Base-by-base conservation (phyloP, 192 early-diverging fungal genomes). In the Backusella psychrophila region DNA sequence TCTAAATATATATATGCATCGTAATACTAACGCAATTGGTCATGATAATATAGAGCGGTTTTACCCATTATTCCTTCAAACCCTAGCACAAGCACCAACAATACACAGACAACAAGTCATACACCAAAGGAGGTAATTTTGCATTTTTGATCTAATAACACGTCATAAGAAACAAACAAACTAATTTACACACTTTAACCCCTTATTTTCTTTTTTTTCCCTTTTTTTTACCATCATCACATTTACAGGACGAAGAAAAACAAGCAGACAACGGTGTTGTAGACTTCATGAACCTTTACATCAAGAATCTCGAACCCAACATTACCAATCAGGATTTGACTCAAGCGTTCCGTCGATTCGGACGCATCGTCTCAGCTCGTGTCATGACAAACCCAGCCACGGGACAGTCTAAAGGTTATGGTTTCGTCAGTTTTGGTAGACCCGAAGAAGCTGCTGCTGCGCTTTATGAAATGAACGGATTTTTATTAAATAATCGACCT, bases 321-420 rank as follows among this genome's bases (percentile, higher is more conserved):
- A 96, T 97, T 76, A 95, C 95, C 86, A 95, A 94, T 87, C 91
- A 94, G 83, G 95, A 96, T 70, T 90, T 98, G 53, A 94, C 94
- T 85, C 93, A 95, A 78, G 92, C 92, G 46, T 98, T 98, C 81
- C 84, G 91, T 49, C 89, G 90, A 73, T 98, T 96, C 69, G 97
- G 97, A 67, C 87, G 87, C 76, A 96, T 98, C 71, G 87, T 97
- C 31, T 93, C 91, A 78, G 96, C 95, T 88, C 95, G 97, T 83
- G 96, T 98, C 72, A 95, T 93, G 75, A 85, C 87, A 74, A 90
- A 92, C 74, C 89, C 90, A 44, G 80, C 85, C 44, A 93, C 95
- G 52, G 93, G 89, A 21, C 79, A 80, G 33, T 94, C 94, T 74
- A 94, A 92, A 75, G 96, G 96, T 23, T 97, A 94, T 86, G 97